Evolutionary conservation across 2,329 filamentous ascomycete species (phyloP), one percentile per base, ranked within the genome.

Genomic region (Pyricularia pennisetigena): DNA sequence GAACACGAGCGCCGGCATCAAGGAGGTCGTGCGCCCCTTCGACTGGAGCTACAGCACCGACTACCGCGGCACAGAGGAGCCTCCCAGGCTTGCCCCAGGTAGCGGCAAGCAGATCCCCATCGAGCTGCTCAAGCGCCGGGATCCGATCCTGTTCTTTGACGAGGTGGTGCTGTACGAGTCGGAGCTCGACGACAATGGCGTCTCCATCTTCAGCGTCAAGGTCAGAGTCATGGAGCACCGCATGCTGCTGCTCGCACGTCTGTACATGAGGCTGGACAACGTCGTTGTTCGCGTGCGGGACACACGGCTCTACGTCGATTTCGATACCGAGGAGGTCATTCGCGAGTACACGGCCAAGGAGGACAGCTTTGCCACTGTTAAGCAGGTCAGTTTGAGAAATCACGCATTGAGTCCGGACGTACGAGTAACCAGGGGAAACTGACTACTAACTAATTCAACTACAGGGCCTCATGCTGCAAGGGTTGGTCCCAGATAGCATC

Each of bases 11-110:
- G 91, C 93, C 66, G 92, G 90, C 68, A 97, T 99, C 77, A 93
- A 92, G 76, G 93, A 97, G 76, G 90, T 97, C 29, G 92, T 99
- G 68, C 94, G 94, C 80, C 94, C 94, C 3, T 99, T 96, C 77
- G 95, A 99, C 80, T 99, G 95, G 95, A 97, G 93, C 70, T 99
- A 98, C 80, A 95, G 89, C 72, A 97, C 94, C 49, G 85, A 89
- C 72, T 99, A 97, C 79, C 85, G 85, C 68, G 95, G 95, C 66
- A 92, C 90, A 3, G 76, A 80, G 70, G 64, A 57, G 63, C 10
- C 24, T 1, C 35, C 59, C 65, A 35, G 26, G 30, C 61, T 62
- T 28, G 63, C 49, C 29, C 64, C 54, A 29, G 28, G 20, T 5
- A n/a, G 26, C 14, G 24, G 28, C 14, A 63, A 62, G 24, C 66